Percentiles rank a stretch among this genome's conserved stretches.
phyloP scores from a whole-genome alignment of 1,284 basidiomycete genomes.

The Cryptococcus wingfieldii region DNA sequence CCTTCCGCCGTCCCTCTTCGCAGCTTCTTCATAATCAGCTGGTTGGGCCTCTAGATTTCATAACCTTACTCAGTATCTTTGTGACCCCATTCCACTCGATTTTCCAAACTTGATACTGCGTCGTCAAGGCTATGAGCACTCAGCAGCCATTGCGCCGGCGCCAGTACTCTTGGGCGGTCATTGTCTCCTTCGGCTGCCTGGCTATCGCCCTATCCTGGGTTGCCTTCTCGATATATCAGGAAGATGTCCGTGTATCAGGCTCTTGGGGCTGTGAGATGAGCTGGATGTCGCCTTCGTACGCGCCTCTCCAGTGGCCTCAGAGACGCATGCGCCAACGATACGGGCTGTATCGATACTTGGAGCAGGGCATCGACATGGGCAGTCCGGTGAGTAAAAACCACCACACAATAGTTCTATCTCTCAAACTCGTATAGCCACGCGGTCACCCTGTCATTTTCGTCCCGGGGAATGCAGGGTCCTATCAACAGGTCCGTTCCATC shows the following conservation, averaged over 20 bases:
- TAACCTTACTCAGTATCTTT: too few species aligned
- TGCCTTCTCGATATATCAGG: slow-evolving; percentile 4
- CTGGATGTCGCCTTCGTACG: slow-evolving; percentile 90
- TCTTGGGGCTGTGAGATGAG: slow-evolving; percentile 78
- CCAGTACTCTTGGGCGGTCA: neutral
- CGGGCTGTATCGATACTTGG: slow-evolving; percentile 83
- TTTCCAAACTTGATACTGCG: neutral
- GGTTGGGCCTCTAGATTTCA: neutral
- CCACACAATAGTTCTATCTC: neutral
- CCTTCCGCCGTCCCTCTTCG: neutral
- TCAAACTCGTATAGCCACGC: slow-evolving; percentile 46
- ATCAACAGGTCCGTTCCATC: slow-evolving; percentile 88
- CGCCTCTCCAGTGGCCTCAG: slow-evolving; percentile 58
- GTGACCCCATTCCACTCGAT: too few species aligned
- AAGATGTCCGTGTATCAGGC: slow-evolving; percentile 21
- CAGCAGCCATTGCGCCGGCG: neutral
- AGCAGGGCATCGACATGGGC: slow-evolving; percentile 72
- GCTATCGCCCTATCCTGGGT: neutral
- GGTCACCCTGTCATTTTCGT: slow-evolving; percentile 87
- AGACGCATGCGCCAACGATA: slow-evolving; percentile 62
- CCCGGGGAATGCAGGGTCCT: slow-evolving; percentile 95
- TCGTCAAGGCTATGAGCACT: neutral
- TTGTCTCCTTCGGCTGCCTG: neutral
- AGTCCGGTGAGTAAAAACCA: slow-evolving; percentile 52
- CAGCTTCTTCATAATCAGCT: neutral